These are phyloP conservation scores for Stenocarpella maydis DNA, from an alignment of 2,329 filamentous ascomycete species.

Conservation along the genomic window DNA sequence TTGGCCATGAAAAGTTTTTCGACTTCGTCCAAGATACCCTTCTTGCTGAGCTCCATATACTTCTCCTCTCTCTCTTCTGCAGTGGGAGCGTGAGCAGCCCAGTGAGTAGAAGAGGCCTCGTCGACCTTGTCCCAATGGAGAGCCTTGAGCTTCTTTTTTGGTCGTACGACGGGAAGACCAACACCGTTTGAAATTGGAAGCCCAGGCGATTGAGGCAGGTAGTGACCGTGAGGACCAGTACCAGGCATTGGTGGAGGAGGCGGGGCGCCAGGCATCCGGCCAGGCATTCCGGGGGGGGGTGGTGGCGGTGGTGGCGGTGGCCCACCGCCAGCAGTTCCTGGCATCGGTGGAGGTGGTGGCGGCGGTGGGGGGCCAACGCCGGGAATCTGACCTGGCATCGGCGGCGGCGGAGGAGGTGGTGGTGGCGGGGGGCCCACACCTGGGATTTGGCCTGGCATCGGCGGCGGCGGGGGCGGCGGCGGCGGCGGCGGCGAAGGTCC, in stretches of 20 bases:
- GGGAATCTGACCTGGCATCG: conserved; percentile 54
- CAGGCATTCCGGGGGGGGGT: conserved; percentile 52
- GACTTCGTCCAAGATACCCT: conserved; percentile 96
- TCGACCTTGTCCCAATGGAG: conserved; percentile 99
- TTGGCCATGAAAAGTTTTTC: conserved; percentile 98
- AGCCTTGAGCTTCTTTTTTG: conserved; percentile 99
- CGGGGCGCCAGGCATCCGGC: conserved; percentile 36
- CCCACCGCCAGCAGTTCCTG: conserved; percentile 40
- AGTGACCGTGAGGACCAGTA: conserved; percentile 75
- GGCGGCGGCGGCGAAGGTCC: conserved; percentile 49
- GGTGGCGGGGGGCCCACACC: conserved; percentile 43
- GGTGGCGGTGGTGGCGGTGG: conserved; percentile 51
- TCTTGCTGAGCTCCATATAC: conserved; percentile 90
- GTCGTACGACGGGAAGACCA: conserved; percentile 80
- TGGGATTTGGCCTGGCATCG: conserved; percentile 44
- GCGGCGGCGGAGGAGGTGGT: conserved; percentile 56
- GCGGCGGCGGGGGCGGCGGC: conserved; percentile 49
- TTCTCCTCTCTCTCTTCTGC: conserved; percentile 92
- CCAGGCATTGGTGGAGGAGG: conserved; percentile 59
- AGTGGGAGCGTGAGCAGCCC: conserved; percentile 88
- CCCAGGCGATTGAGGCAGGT: conserved; percentile 70
- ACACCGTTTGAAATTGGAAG: conserved; percentile 65
- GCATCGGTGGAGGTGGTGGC: conserved; percentile 56
- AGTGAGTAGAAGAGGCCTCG: conserved; percentile 87
- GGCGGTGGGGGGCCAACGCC: conserved; percentile 54